Evolutionary conservation across 2,329 filamentous ascomycete genomes (phyloP).

Genomic region (Ceratocystis harringtonii): DNA sequence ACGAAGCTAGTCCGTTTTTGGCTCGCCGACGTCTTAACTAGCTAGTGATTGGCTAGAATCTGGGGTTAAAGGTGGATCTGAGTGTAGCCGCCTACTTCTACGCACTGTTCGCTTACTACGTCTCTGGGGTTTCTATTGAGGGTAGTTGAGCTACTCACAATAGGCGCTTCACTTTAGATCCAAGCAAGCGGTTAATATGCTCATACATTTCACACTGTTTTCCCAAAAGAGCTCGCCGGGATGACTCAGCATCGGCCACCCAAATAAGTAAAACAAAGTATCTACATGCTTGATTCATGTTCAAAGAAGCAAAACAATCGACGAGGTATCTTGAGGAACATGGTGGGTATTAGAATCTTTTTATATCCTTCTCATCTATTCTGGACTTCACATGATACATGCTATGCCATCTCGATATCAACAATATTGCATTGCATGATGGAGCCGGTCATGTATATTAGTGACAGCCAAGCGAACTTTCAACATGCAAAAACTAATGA

Average conservation of each 20-base stretch:
- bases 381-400: no score
- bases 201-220: not conserved
- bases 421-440: no score
- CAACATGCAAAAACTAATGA: no score
- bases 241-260: slow-evolving; percentile 10
- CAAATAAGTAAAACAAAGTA: no score
- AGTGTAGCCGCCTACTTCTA: not conserved
- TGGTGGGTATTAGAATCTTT: no score
- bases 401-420: no score
- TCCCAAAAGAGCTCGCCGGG: slow-evolving; percentile 15
- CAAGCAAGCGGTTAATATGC: no score
- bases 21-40: slow-evolving; percentile 10
- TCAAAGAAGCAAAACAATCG: not conserved
- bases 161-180: no score
- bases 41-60: slow-evolving; percentile 9
- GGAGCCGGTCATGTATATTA: no score
- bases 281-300: not conserved
- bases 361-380: no score
- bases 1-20: slow-evolving; percentile 17
- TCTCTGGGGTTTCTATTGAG: not conserved
- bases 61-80: not conserved
- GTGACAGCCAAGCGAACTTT: no score
- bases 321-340: not conserved
- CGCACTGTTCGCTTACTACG: not conserved
- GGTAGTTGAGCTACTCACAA: not conserved